Evolutionary conservation across 78 protist genomes (phyloP), one percentile per base, ranked within the genome.

Genomic region (Dictyostelium brefeldianum): DNA sequence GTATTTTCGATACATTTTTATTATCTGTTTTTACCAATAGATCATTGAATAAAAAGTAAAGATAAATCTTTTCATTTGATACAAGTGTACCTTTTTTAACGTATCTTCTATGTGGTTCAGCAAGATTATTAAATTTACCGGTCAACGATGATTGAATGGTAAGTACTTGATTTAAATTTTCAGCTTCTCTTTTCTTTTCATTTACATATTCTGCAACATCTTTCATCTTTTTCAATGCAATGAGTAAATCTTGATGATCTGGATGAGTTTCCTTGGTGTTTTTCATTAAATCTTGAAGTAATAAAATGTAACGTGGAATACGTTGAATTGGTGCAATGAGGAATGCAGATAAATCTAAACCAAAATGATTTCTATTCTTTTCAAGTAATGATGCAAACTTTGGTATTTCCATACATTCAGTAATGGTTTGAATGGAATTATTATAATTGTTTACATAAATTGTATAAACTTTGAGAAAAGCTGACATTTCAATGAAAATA

Each of bases 171-270:
- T 90, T 95, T 46, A 95, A 81, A 64, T 95, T 95, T 27, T 95
- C 97, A 11, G 95, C 97, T 18, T 89, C 97, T 67, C 95, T 69
- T 64, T 95, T 95, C 73, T 74, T 87, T 65, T 95, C 97, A 64
- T 95, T 95, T 2, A 95, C 95, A 71, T 95, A 90, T 11, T 83
- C 92, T 0, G 97, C 97, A 20, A 90, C 95, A 22, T 80, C 81
- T 43, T 84, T 89, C 97, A 95, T 95, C 59, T 89, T 80, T 64
- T 95, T 81, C n/a, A 90, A 51, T 2, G 97, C 97, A 22, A 56
- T 29, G 15, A 87, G n/a, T 27, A 95, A 50, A 18, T 89, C 89
- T 8, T 57, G 46, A 47, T 95, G 74, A 67, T 95, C 97, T 27
- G 94, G 29, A 41, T 95, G 97, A 4, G 59, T n/a, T 5, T 78